Evolutionary conservation across 352 stramenopile species (phyloP), one percentile per base, ranked within the genome.

Genomic region (Globisporangium solare): DNA sequence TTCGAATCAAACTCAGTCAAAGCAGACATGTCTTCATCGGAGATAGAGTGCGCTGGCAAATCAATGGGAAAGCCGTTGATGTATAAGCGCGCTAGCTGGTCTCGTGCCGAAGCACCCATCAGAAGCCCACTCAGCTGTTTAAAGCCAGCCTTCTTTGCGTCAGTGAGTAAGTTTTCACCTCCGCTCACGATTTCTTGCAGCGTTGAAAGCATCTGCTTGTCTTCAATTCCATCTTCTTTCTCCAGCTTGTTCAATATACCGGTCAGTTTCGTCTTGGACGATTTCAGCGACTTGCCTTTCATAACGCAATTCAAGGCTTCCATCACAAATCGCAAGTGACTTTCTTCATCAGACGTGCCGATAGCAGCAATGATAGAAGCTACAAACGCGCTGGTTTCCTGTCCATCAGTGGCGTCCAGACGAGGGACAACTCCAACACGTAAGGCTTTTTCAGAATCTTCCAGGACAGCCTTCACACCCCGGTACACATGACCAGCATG

Each of bases 1-100:
- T 83, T 87, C 35, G 82, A 69, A 31, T 94, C 84, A 58, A 80
- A 91, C 17, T 48, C 75, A n/a, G 76, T 70, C 20, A 94, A 71
- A 14, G 79, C 84, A 6, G 56, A 31, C 51, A 92, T 68, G 60
- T 90, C 82, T 61, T 84, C 76, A 20, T 71, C 66, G 0, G 79
- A 80, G 21, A 94, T 68, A 6, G 74, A 70, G 13, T 82, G 62
- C 18, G 65, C 20, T 0, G 79, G 79, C 17, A 92, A 63, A 37
- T 71, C 76, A 24, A 94, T 71, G 40, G 69, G 72, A 24, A 71
- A 80, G 7, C 82, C 82, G 48, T 94, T 94, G 14, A 94, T 69
- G 48, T 86, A 91, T 6, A 94, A 56, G 31, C 74, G 70, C 0
- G 76, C 71, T 22, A 59, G 13, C 22, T 60, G 45, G 3, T 76